Evolutionary conservation across 805 yeast species (phyloP), one percentile per base, ranked within the genome.

Genomic region (Wickerhamiella parazyma): DNA sequence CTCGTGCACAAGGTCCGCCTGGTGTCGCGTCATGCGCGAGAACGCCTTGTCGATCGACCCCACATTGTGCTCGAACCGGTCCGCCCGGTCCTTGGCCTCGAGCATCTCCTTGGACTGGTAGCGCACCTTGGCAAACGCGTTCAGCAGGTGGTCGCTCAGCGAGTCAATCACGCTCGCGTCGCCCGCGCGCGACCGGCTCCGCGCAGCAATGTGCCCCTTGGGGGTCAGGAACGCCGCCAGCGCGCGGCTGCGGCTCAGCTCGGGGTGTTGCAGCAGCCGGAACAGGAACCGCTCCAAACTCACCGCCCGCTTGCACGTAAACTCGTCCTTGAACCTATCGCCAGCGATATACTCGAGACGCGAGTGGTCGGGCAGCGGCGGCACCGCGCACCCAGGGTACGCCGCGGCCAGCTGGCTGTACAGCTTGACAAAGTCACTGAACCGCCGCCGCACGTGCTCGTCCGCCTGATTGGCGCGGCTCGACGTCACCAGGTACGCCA

Each of bases 341-440:
- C 98, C 97, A 31, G 93, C 86, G 42, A 89, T 70, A 61, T 91
- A 89, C 59, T 89, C 95, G 53, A 89, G 68, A 48, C 94, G 74
- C 64, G 82, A 83, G 60, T 86, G 87, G 49, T 89, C 93, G 0
- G 98, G 98, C 43, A 89, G 68, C 11, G 97, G 96, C 1, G 98
- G 98, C 0, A 89, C 75, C 11, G 91, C 74, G 47, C 83, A 70
- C 3, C 91, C 81, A 0, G 96, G 95, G 57, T 68, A 81, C 57
- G 87, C 95, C 51, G 75, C 78, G 41, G 69, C 59, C 43, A 89
- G 65, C 45, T 84, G 77, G 48, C 79, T 81, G 60, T 79, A 82
- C 18, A 89, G 68, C 51, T 79, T 75, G 46, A 80, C 72, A 60
- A 89, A 84, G 60, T 91, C 97, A 4, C 89, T 81, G 60, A 83